Base-by-base conservation (phyloP, 768 basidiomycete species). In the Xerocomus brunneocitrinus region DNA sequence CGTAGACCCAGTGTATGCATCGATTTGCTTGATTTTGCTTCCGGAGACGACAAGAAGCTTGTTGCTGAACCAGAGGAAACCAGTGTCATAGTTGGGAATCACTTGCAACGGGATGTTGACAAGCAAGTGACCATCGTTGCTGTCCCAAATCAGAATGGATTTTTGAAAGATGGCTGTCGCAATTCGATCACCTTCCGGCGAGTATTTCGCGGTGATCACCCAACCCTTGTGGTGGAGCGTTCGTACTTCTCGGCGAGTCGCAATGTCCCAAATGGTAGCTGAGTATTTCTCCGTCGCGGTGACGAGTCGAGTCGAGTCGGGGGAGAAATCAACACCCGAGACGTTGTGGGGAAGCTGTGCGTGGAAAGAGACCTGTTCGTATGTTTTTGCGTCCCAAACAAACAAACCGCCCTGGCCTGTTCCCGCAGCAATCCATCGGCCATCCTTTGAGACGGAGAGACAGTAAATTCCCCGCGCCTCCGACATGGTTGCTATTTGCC, bases 401-500 rank as follows among this genome's bases (percentile, higher is more conserved):
- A 32, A n/a, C 16, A 54, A 7, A 10, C 30, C 8, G 22, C 39
- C 52, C 5, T 1, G 3, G 13, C 9, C 16, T 9, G 48, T 48
- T 8, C 55, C 54, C 8, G 50, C 54, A 3, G 50, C 54, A 14
- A 55, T 46, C 38, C 30, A 34, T 27, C 22, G 31, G 24, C 36
- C 50, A 16, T 58, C 42, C 25, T 53, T 47, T 9, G 58, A 53
- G 4, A 44, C 35, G 3, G 55, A 44, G 14, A 49, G 32, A n/a
- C 50, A 47, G 1, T 34, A 4, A 10, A 52, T 38, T 13, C 14
- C 22, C 7, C 1, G 8, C 31, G 27, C 35, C 22, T 22, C 10
- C 1, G 34, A 2, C 39, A 40, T 40, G 19, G 19, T 40, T 22
- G 16, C 39, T 8, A 40, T 24, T 40, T 22, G 39, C 39, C 9